Conservation (phyloP, 2,329 filamentous ascomycete species). For the Claviceps capensis region DNA sequence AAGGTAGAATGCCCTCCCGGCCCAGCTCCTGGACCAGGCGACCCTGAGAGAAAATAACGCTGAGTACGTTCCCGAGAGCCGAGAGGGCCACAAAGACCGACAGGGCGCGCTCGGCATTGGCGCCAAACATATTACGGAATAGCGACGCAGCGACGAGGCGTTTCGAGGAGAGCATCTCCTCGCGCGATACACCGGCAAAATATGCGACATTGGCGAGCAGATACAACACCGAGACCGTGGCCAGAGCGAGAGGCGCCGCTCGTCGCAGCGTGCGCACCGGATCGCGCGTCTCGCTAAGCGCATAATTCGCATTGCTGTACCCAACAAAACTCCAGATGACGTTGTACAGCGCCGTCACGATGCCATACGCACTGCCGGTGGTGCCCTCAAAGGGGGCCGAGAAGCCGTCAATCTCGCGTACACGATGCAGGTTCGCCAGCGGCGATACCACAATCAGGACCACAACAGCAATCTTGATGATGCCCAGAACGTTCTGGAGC, state of each 20-base stretch:
- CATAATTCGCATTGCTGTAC: constrained; percentile 56
- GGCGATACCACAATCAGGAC: constrained; percentile 51
- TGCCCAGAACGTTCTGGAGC: constrained; percentile 51
- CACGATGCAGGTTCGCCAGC: constrained; percentile 44
- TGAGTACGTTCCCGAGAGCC: constrained; percentile 53
- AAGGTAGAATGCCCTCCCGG: constrained; percentile 52
- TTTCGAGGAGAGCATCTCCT: constrained; percentile 36
- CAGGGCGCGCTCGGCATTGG: constrained; percentile 40
- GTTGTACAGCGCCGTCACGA: constrained; percentile 58
- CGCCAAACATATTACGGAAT: constrained; percentile 43
- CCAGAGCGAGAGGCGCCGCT: constrained; percentile 48
- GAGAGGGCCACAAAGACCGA: constrained; percentile 55
- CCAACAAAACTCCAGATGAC: constrained; percentile 59
- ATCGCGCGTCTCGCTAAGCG: constrained; percentile 50
- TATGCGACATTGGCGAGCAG: constrained; percentile 56
- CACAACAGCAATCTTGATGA: constrained; percentile 53
- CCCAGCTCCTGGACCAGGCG: constrained; percentile 53
- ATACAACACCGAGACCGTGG: constrained; percentile 45
- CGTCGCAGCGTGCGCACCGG: constrained; percentile 51
- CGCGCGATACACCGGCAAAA: constrained; percentile 43
- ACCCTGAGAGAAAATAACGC: constrained; percentile 55
- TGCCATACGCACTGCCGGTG: constrained; percentile 49
- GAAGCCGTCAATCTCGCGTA: constrained; percentile 48
- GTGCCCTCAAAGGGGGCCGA: constrained; percentile 50
- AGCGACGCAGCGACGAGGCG: constrained; percentile 39